Base-by-base conservation (phyloP, 345 rosid species). In the Salix purpurea region DNA sequence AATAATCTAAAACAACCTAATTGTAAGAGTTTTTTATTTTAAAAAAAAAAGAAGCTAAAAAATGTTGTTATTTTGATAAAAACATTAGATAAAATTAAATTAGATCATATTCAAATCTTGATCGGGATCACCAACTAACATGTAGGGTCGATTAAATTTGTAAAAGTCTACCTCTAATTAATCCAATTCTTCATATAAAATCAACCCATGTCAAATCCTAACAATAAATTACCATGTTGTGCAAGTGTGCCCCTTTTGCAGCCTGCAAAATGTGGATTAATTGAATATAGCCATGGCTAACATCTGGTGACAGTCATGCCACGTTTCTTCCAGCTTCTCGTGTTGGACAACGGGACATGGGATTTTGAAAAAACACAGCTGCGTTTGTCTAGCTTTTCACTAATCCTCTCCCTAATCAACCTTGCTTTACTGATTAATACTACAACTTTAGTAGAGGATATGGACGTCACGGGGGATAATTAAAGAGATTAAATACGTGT, bases 241-340 rank as follows among this genome's bases (percentile, higher is more conserved):
- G 30, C 39, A 71, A 80, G 73, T 65, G 82, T 42, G 21, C 42
- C 9, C 23, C 34, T 70, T 58, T 58, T 56, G 61, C 64, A n/a
- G 5, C 28, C 26, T 13, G 5, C 24, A 44, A 36, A 15, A 46
- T 7, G 3, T 42, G 36, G 80, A 73, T 76, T 40, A 79, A 70
- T 32, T 79, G 83, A 67, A 79, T 73, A 9, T 67, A 32, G 85
- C 28, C 81, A 23, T 23, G 64, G 28, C 28, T 26, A 23, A 3
- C 4, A 58, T 24, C 64, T 23, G 9, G 64, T 58, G 23, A n/a
- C 15, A 58, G 64, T n/a, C 28, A n/a, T 4, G 64, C 23, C 28
- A n/a, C 64, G 28, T 58, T 4, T 23, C 64, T 23, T 58, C 64
- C 64, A 58, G 14, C 28, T 23, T 58, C 64, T 58, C 2, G 23